phyloP scores from a whole-genome alignment of 495 filamentous ascomycete species.

The Penicillium salamii region DNA sequence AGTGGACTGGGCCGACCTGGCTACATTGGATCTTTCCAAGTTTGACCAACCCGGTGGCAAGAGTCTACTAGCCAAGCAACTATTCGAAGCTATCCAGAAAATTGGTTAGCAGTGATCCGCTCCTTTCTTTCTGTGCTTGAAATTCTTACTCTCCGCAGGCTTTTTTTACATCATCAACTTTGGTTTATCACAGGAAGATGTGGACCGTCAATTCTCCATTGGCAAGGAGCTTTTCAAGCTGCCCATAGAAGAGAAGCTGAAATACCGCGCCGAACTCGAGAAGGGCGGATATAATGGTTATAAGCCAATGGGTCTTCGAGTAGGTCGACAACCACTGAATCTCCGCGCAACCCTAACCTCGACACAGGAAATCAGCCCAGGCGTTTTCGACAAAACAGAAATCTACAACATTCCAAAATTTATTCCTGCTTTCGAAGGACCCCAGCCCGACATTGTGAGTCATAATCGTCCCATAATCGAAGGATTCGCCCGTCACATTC shows the following conservation, averaged over 20 bases:
- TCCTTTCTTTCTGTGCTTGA: background rate
- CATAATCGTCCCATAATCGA: constrained; percentile 43
- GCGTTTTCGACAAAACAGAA: constrained; percentile 51
- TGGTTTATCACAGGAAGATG: constrained; percentile 47
- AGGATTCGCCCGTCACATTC: constrained; percentile 44
- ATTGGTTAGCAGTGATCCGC: constrained; percentile 1
- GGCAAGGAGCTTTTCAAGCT: constrained; percentile 47
- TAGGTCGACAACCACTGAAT: background rate
- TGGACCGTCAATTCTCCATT: constrained; percentile 51
- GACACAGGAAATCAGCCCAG: constrained; percentile 21
- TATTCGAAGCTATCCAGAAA: constrained; percentile 39
- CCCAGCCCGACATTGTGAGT: constrained; percentile 42
- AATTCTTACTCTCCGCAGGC: constrained; percentile 1
- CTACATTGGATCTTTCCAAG: constrained; percentile 48
- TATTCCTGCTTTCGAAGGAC: constrained; percentile 37
- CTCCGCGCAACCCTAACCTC: too few relatives aligned
- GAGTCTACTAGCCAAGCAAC: constrained; percentile 45
- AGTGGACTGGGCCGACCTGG: constrained; percentile 50
- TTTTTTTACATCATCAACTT: constrained; percentile 54
- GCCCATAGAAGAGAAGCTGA: constrained; percentile 47
- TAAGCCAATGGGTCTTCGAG: constrained; percentile 19
- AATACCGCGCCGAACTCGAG: constrained; percentile 44
- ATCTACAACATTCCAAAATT: constrained; percentile 56
- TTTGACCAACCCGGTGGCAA: constrained; percentile 50
- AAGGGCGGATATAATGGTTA: constrained; percentile 45